Evolutionary conservation across 768 basidiomycete genomes (phyloP).

Genomic region (Boletus sp.): DNA sequence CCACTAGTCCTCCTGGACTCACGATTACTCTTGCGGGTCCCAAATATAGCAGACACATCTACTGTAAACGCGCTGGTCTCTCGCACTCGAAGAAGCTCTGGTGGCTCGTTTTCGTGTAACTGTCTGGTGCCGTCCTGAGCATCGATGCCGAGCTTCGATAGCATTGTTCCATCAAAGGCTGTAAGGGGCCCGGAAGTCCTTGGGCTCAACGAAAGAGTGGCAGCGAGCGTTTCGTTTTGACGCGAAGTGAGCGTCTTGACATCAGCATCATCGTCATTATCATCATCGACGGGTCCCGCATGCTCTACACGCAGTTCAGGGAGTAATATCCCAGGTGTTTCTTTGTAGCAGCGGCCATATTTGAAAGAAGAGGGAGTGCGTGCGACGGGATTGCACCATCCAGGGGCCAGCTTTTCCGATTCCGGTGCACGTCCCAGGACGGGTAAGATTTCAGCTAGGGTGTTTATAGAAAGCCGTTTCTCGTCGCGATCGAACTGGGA

Average conservation of each 20-base stretch:
- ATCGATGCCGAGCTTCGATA: conserved; percentile 2
- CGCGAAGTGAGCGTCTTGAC: conserved; percentile 30
- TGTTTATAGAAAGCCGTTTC: conserved; percentile 26
- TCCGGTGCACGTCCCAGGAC: conserved; percentile 20
- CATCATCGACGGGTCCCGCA: conserved; percentile 16
- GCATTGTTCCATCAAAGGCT: background rate
- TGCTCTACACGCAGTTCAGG: conserved; percentile 18
- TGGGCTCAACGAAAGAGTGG: conserved; percentile 44
- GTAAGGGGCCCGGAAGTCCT: conserved; percentile 36
- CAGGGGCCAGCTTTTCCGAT: conserved; percentile 34
- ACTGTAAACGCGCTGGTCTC: conserved; percentile 47
- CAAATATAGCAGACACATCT: conserved; percentile 35
- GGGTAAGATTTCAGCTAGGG: conserved; percentile 19
- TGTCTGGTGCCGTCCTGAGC: conserved; percentile 5
- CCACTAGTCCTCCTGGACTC: conserved; percentile 23
- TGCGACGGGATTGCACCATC: conserved; percentile 27
- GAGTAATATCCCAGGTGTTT: conserved; percentile 16
- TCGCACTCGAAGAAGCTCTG: conserved; percentile 35
- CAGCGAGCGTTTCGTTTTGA: conserved; percentile 36
- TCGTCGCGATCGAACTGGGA: conserved; percentile 24
- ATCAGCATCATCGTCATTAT: conserved; percentile 27
- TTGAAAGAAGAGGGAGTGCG: conserved; percentile 15
- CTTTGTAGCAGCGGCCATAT: conserved; percentile 1
- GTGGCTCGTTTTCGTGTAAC: conserved; percentile 3
- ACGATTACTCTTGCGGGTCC: conserved; percentile 12